phyloP scores from a whole-genome alignment of 2,329 filamentous ascomycete species.

The Penicillium sp. region DNA sequence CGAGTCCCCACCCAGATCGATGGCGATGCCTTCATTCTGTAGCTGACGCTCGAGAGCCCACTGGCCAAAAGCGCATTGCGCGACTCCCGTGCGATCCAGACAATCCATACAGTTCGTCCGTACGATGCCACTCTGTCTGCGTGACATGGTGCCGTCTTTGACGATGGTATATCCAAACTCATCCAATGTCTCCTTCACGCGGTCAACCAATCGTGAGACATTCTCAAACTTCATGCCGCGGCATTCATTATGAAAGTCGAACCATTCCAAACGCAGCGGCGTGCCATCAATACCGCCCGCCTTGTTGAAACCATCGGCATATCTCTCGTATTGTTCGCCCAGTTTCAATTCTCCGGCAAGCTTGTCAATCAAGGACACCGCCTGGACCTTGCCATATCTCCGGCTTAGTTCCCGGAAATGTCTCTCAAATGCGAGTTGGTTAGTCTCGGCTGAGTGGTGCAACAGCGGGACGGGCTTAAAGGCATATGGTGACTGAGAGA shows the following conservation, averaged over 20 bases:
- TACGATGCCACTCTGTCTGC: conserved; percentile 69
- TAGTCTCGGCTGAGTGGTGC: conserved; percentile 75
- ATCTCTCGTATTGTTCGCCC: conserved; percentile 71
- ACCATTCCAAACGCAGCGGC: conserved; percentile 80
- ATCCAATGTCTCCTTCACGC: conserved; percentile 65
- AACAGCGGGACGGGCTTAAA: conserved; percentile 82
- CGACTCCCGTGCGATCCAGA: conserved; percentile 91
- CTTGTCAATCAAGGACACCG: conserved; percentile 84
- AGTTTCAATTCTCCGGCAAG: conserved; percentile 77
- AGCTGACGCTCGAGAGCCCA: conserved; percentile 78
- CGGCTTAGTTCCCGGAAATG: conserved; percentile 71
- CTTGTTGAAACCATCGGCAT: conserved; percentile 65
- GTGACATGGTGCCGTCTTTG: conserved; percentile 42
- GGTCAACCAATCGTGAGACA: conserved; percentile 73
- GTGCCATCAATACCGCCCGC: conserved; percentile 52
- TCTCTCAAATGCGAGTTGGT: conserved; percentile 70
- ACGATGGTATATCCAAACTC: conserved; percentile 68
- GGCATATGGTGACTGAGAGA: conserved; percentile 90
- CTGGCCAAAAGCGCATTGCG: conserved; percentile 85
- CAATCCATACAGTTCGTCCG: conserved; percentile 99
- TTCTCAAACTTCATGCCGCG: conserved; percentile 98
- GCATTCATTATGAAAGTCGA: conserved; percentile 91
- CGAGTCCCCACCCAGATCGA: conserved; percentile 71
- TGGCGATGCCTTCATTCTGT: conserved; percentile 69
- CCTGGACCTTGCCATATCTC: conserved; percentile 73